Evolutionary conservation across 1,284 basidiomycete species (phyloP).

Genomic region (Cutaneotrichosporon dermatis): DNA sequence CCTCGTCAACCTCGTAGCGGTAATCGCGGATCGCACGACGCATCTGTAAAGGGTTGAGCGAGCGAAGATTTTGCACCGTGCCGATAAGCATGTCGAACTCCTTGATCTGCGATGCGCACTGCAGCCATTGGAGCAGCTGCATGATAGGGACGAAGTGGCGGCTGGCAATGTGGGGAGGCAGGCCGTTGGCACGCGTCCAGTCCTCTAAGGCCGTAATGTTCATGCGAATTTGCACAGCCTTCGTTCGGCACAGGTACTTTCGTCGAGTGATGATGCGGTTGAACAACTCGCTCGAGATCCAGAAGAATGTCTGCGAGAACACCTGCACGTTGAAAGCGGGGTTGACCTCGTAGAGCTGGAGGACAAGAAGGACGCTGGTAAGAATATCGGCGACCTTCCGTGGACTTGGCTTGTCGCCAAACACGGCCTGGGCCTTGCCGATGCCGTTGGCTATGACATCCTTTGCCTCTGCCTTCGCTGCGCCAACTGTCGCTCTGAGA

Average conservation of each 20-base stretch:
- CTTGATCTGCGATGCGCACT: constrained; percentile 63
- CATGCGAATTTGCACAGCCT: constrained; percentile 84
- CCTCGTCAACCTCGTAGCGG: constrained; percentile 89
- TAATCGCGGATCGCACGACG: constrained; percentile 88
- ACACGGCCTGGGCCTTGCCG: constrained; percentile 18
- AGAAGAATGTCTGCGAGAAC: constrained; percentile 74
- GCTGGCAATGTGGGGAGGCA: constrained; percentile 71
- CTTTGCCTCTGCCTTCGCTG: constrained; percentile 17
- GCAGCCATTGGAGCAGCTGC: constrained; percentile 74
- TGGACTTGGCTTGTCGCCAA: constrained; percentile 49
- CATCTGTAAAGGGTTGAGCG: constrained; percentile 92
- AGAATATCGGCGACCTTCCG: constrained; percentile 72
- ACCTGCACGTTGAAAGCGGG: constrained; percentile 83
- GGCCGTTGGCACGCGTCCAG: constrained; percentile 68
- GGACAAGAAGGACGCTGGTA: constrained; percentile 77
- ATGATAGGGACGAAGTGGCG: constrained; percentile 75
- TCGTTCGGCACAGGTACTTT: constrained; percentile 86
- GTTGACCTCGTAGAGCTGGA: constrained; percentile 85
- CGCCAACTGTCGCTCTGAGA: constrained; percentile 17
- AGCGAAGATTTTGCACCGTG: constrained; percentile 80
- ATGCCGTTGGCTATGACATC: constrained; percentile 20
- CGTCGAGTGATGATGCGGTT: constrained; percentile 87
- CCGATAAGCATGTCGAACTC: constrained; percentile 84
- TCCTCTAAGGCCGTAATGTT: constrained; percentile 84
- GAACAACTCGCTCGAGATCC: constrained; percentile 72